Evolutionary conservation across 768 basidiomycete genomes (phyloP).

Genomic region (Mrakia blollopis): DNA sequence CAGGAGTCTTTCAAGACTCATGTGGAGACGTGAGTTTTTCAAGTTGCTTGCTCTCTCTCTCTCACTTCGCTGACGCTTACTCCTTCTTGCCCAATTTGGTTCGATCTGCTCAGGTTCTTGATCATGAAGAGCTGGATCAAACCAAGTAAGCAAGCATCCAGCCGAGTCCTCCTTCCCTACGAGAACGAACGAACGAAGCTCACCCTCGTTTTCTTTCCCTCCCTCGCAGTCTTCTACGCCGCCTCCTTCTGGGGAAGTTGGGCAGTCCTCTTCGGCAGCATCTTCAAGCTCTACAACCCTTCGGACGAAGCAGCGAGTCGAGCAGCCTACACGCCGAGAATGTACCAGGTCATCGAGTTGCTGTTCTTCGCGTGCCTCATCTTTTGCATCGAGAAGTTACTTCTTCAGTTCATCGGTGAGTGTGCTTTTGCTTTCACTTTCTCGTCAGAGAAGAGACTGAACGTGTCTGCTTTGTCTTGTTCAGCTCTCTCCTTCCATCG

Average conservation of each 20-base stretch:
- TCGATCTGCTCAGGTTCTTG: conserved; percentile 43
- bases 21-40: conserved; percentile 57
- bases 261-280: conserved; percentile 65
- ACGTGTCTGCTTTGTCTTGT: neutral
- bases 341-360: conserved; percentile 58
- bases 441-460: neutral
- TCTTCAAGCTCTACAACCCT: conserved; percentile 56
- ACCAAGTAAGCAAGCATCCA: conserved; percentile 17
- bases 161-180: neutral
- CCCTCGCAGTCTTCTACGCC: conserved; percentile 58
- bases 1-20: conserved; percentile 62
- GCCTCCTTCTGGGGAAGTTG: conserved; percentile 65
- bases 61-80: neutral
- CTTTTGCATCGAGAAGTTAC: conserved; percentile 59
- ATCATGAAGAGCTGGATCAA: conserved; percentile 58
- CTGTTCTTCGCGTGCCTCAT: conserved; percentile 67
- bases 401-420: conserved; percentile 59
- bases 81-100: neutral
- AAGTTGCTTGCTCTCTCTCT: neutral
- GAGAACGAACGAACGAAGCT: neutral
- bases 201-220: neutral
- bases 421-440: neutral
- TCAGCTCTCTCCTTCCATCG: conserved; percentile 63
- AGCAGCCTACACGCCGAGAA: conserved; percentile 58
- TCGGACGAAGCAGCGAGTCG: conserved; percentile 49